Evolutionary conservation across 169 alveolate species (phyloP).

Genomic region (Besnoitia besnoiti): DNA sequence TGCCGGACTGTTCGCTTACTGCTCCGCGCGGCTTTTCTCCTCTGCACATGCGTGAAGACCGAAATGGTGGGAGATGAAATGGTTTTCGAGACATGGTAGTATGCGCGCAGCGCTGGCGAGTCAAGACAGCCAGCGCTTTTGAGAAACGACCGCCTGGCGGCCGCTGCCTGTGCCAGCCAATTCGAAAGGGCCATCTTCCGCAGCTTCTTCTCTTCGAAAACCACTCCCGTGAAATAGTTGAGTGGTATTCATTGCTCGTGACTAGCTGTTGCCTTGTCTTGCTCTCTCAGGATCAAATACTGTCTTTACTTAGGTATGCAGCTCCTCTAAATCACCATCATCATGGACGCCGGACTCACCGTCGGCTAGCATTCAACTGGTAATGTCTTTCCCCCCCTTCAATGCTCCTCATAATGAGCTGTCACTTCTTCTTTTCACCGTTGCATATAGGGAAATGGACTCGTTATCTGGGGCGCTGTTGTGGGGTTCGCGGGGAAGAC

Average conservation of each 20-base stretch:
- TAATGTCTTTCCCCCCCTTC: background rate
- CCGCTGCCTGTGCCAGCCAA: background rate
- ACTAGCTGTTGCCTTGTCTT: background rate
- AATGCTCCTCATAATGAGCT: background rate
- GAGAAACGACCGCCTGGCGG: background rate
- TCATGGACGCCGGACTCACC: background rate
- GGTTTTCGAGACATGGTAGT: background rate
- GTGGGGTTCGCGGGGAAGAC: background rate
- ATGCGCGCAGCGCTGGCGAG: background rate
- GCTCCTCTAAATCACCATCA: background rate
- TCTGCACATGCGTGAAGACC: background rate
- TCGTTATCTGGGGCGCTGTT: background rate
- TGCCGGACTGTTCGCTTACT: too few species aligned
- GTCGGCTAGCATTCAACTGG: background rate
- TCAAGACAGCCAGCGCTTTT: constrained; percentile 2
- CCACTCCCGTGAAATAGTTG: background rate
- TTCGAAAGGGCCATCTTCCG: background rate
- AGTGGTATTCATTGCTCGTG: background rate
- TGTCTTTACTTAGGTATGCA: too few species aligned
- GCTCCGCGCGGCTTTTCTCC: background rate
- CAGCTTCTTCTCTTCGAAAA: background rate
- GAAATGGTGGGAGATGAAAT: background rate
- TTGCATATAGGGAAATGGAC: background rate
- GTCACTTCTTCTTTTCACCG: background rate
- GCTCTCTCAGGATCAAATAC: too few species aligned